Evolutionary conservation across 495 filamentous ascomycete species (phyloP).

Genomic region (Penicillium lividum): DNA sequence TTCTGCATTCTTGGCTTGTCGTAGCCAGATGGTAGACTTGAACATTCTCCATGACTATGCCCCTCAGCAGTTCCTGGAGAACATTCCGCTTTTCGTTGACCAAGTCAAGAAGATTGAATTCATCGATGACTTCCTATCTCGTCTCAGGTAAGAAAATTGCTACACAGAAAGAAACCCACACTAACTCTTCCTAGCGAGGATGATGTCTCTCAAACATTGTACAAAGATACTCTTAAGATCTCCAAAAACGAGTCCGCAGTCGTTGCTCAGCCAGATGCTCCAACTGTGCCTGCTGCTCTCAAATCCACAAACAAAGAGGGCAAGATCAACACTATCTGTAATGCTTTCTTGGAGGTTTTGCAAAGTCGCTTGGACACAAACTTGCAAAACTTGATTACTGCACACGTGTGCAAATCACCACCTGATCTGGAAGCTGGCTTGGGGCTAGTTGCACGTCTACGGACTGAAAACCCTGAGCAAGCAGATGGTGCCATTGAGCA

Average conservation of each 20-base stretch:
- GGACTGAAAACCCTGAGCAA: conserved; percentile 63
- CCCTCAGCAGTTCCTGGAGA: conserved; percentile 77
- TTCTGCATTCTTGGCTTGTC: conserved; percentile 80
- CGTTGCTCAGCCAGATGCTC: conserved; percentile 26
- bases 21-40: conserved; percentile 93
- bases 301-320: conserved; percentile 36
- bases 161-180: conserved; percentile 14
- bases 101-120: conserved; percentile 83
- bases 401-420: conserved; percentile 88
- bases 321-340: conserved; percentile 86
- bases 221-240: conserved; percentile 71
- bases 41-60: conserved; percentile 96
- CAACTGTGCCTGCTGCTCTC: conserved; percentile 8
- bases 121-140: conserved; percentile 90
- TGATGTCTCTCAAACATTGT: conserved; percentile 92
- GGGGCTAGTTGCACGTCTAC: conserved; percentile 70
- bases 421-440: conserved; percentile 88
- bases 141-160: conserved; percentile 64
- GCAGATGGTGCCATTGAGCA: conserved; percentile 88
- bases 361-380: conserved; percentile 63
- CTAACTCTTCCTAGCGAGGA: conserved; percentile 65
- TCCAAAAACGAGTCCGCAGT: conserved; percentile 35
- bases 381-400: conserved; percentile 90
- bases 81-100: conserved; percentile 74
- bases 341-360: conserved; percentile 74